Conservation (phyloP, 2,329 filamentous ascomycete genomes). For the Fusarium mexicanum region DNA sequence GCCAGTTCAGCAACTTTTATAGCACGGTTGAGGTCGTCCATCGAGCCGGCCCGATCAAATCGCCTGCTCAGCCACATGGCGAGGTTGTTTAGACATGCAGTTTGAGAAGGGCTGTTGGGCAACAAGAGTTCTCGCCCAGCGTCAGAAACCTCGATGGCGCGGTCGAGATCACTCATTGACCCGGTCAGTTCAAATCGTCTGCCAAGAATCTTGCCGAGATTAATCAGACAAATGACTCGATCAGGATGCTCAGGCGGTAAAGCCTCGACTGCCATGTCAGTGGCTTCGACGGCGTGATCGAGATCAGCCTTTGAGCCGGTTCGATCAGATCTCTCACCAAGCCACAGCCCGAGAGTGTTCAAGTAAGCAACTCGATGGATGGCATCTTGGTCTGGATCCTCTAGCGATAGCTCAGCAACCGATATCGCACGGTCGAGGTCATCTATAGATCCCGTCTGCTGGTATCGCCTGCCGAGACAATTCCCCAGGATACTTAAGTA, state of each 20-base stretch:
- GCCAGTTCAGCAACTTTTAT: background rate
- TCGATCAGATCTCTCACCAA: background rate
- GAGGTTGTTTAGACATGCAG: accelerated
- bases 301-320: background rate
- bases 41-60: background rate
- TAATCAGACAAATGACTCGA: background rate
- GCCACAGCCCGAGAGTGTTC: background rate
- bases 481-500: background rate
- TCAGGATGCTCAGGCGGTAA: background rate
- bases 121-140: background rate
- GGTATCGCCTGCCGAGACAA: background rate
- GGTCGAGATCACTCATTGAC: background rate
- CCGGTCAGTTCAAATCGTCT: background rate
- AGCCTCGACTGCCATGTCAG: background rate
- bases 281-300: background rate
- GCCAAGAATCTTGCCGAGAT: background rate
- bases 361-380: background rate
- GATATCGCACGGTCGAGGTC: background rate
- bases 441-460: background rate
- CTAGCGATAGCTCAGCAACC: background rate
- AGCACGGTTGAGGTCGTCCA: background rate
- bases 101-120: background rate
- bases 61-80: background rate
- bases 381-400: background rate
- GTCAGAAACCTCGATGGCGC: background rate